These are phyloP conservation scores for Fremontodendron californicum DNA, from an alignment of 345 rosid species.

Conservation along the genomic window DNA sequence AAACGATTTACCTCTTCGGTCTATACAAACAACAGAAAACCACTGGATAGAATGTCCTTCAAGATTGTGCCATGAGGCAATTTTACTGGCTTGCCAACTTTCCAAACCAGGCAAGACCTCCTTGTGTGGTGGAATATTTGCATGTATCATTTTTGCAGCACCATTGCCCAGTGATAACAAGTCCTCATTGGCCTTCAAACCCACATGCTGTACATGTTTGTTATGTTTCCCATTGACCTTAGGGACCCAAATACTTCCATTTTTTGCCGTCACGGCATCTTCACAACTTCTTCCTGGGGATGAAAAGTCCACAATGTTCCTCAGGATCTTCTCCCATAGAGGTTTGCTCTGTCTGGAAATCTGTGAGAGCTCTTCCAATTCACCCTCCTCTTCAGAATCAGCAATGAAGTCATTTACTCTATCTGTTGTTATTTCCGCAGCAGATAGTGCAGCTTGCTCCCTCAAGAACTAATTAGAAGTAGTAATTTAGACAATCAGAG, in stretches of 20 bases:
- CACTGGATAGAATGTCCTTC: conserved; percentile 92
- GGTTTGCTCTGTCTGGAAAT: conserved; percentile 43
- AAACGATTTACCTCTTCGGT: conserved; percentile 62
- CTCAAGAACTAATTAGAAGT: conserved; percentile 62
- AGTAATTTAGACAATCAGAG: conserved; percentile 14
- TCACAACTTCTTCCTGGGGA: conserved; percentile 31
- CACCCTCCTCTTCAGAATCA: conserved; percentile 63
- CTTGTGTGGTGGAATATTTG: conserved; percentile 60
- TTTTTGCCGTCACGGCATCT: conserved; percentile 33
- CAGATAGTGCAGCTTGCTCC: conserved; percentile 88
- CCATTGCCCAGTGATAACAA: conserved; percentile 59
- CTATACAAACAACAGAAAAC: conserved; percentile 84
- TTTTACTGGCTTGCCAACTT: conserved; percentile 84
- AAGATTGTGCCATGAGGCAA: conserved; percentile 83
- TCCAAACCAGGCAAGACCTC: conserved; percentile 86
- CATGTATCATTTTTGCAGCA: conserved; percentile 57
- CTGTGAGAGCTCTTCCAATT: conserved; percentile 51
- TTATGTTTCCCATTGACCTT: conserved; percentile 88
- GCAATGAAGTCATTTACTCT: conserved; percentile 63
- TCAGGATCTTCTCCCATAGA: conserved; percentile 62
- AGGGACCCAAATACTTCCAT: conserved; percentile 53
- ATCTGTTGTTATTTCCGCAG: conserved; percentile 78
- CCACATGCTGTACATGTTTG: conserved; percentile 47
- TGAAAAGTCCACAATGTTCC: conserved; percentile 48
- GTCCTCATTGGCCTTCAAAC: conserved; percentile 39